These are phyloP conservation scores for Hygrocybe coccinea DNA, from an alignment of 768 basidiomycete genomes.

Conservation along the genomic window DNA sequence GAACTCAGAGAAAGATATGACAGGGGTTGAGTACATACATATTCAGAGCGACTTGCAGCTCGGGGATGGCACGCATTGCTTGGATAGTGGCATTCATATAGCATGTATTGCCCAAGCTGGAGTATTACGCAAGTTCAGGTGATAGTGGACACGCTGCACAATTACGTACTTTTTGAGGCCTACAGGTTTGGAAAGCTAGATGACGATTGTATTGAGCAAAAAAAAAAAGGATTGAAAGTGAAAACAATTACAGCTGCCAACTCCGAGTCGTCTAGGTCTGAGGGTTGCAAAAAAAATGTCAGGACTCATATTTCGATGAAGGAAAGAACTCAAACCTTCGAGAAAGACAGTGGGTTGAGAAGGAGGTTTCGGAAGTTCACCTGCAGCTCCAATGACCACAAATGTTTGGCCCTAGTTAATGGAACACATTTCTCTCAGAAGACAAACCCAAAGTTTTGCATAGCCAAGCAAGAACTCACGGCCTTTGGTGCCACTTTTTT, in stretches of 20 bases:
- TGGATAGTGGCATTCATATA: constrained; percentile 98
- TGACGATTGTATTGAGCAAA: constrained; percentile 8
- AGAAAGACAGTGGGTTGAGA: constrained; percentile 73
- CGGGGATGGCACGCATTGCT: constrained; percentile 88
- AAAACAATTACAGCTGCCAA: constrained; percentile 64
- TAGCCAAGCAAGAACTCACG: constrained; percentile 50
- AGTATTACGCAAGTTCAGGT: constrained; percentile 1
- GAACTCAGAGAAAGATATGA: too few species aligned
- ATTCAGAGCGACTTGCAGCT: constrained; percentile 69
- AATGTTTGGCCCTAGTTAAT: constrained; percentile 71
- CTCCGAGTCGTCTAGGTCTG: constrained; percentile 82
- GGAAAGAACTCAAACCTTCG: constrained; percentile 52
- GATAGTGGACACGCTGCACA: not conserved
- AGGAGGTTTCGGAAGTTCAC: constrained; percentile 87
- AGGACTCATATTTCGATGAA: not conserved
- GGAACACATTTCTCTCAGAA: not conserved
- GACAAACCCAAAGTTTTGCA: not conserved
- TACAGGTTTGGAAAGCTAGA: constrained; percentile 71
- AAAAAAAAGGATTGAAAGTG: not conserved
- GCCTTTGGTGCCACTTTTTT: constrained; percentile 77
- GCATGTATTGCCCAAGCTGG: constrained; percentile 85
- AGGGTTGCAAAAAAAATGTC: not conserved
- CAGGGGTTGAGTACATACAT: constrained; percentile 37
- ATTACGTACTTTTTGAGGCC: constrained; percentile 66
- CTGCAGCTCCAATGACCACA: constrained; percentile 91